Percentiles rank a stretch among this genome's conserved stretches.
Evolutionary conservation across 192 early-diverging fungal genomes (phyloP).

Genomic region (Mortierella hygrophila): DNA sequence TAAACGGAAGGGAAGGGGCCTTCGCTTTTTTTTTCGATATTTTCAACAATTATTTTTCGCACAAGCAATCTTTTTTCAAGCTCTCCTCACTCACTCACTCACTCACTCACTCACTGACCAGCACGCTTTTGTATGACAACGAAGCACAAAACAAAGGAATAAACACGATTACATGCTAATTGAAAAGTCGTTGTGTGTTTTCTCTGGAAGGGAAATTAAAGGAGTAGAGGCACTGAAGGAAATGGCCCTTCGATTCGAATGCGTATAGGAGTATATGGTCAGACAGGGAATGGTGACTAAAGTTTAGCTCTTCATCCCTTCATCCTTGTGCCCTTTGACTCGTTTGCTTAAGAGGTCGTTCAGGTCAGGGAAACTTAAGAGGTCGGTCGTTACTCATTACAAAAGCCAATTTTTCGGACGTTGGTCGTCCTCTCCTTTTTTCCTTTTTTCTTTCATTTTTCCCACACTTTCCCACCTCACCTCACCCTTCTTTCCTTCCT

Average conservation of each 20-base stretch:
- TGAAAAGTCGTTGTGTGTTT: background rate
- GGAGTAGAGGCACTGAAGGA: background rate
- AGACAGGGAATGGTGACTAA: background rate
- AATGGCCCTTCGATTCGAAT: too few species aligned
- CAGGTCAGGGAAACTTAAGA: slow-evolving; percentile 30
- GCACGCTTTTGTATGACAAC: background rate
- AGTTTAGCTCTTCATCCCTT: background rate
- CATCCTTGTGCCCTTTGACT: background rate
- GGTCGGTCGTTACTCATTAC: slow-evolving; percentile 7
- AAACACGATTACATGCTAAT: background rate
- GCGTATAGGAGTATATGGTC: too few species aligned
- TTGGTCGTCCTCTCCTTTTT: background rate
- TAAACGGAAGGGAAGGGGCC: slow-evolving; percentile 7
- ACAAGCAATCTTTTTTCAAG: background rate
- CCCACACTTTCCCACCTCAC: slow-evolving; percentile 6
- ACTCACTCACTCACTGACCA: background rate
- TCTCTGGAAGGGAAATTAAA: background rate
- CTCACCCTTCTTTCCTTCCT: background rate
- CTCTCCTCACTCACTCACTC: background rate
- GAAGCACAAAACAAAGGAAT: background rate
- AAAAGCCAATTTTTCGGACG: background rate
- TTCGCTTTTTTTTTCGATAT: background rate
- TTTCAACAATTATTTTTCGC: background rate
- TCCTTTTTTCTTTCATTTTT: slow-evolving; percentile 8
- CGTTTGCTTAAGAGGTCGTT: background rate